phyloP scores from a whole-genome alignment of 441 rosid species.

The Adansonia grandidieri region DNA sequence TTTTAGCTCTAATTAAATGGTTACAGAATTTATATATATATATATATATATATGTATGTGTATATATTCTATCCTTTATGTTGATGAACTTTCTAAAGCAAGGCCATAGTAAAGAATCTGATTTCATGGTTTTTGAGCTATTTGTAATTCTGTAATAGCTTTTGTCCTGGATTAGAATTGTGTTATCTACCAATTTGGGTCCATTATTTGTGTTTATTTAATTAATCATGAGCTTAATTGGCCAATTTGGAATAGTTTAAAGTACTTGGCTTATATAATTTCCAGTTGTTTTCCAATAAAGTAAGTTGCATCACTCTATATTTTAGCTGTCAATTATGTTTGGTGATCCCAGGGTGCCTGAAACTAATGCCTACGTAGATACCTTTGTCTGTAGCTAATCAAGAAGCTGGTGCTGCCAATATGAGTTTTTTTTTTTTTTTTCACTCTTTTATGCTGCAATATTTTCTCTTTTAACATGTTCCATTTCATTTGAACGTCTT shows the following conservation, averaged over 20 bases:
- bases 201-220: not conserved
- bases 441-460: not conserved
- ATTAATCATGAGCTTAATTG: not conserved
- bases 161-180: not conserved
- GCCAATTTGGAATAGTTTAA: not conserved
- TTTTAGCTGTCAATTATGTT: conserved; percentile 31
- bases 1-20: conserved; percentile 1
- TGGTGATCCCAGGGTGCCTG: conserved; percentile 27
- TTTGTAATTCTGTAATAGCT: conserved; percentile 15
- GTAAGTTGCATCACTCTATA: conserved; percentile 3
- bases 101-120: not conserved
- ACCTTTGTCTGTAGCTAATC: conserved; percentile 30
- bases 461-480: conserved; percentile 8
- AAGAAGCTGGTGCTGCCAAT: conserved; percentile 24
- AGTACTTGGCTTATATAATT: conserved; percentile 24
- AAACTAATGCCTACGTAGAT: conserved; percentile 19
- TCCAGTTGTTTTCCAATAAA: conserved; percentile 10
- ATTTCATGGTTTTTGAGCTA: not conserved
- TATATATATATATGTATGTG: too few relatives aligned
- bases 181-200: conserved; percentile 1
- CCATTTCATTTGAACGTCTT: conserved; percentile 9
- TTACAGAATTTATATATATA: not conserved
- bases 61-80: not conserved
- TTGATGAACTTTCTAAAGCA: conserved; percentile 5
- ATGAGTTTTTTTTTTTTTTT: conserved; percentile 22